Conservation (phyloP, 2,329 filamentous ascomycete species). For the Scedosporium apiospermum region DNA sequence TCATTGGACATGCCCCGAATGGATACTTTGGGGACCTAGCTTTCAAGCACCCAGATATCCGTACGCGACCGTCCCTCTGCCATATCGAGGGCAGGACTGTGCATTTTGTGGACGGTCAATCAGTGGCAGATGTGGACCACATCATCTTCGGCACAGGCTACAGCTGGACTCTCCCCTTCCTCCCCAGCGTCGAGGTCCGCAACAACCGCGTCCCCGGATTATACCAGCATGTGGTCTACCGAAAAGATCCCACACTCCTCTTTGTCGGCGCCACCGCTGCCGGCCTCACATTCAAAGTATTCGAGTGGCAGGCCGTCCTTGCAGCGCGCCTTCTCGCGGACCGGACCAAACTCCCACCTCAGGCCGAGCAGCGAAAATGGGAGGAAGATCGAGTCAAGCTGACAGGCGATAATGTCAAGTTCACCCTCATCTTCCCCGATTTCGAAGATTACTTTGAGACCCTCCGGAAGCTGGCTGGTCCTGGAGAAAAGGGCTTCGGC, state of each 20-base stretch:
- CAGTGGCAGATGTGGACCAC: slow-evolving; percentile 44
- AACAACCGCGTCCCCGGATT: slow-evolving; percentile 47
- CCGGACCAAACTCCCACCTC: slow-evolving; percentile 37
- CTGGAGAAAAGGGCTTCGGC: not conserved
- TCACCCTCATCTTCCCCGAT: slow-evolving; percentile 48
- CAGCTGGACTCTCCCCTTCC: slow-evolving; percentile 52
- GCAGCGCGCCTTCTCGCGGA: slow-evolving; percentile 50
- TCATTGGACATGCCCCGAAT: slow-evolving; percentile 35
- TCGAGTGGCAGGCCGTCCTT: slow-evolving; percentile 58
- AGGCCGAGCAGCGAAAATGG: slow-evolving; percentile 43
- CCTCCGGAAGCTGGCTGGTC: not conserved
- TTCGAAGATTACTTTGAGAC: slow-evolving; percentile 56
- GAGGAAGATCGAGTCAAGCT: slow-evolving; percentile 42
- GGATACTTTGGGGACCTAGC: slow-evolving; percentile 49
- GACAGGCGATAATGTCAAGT: slow-evolving; percentile 47
- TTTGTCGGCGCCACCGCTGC: slow-evolving; percentile 45
- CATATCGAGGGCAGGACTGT: slow-evolving; percentile 37
- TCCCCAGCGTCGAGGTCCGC: slow-evolving; percentile 38
- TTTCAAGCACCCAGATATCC: slow-evolving; percentile 48
- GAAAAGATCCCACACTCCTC: slow-evolving; percentile 41
- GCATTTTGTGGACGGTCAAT: slow-evolving; percentile 45
- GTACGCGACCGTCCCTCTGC: slow-evolving; percentile 35
- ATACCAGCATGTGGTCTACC: slow-evolving; percentile 49
- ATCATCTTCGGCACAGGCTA: slow-evolving; percentile 61
- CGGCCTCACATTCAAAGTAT: slow-evolving; percentile 57